Evolutionary conservation across 2,329 filamentous ascomycete genomes (phyloP).

Genomic region (Cyclaneusma minus): DNA sequence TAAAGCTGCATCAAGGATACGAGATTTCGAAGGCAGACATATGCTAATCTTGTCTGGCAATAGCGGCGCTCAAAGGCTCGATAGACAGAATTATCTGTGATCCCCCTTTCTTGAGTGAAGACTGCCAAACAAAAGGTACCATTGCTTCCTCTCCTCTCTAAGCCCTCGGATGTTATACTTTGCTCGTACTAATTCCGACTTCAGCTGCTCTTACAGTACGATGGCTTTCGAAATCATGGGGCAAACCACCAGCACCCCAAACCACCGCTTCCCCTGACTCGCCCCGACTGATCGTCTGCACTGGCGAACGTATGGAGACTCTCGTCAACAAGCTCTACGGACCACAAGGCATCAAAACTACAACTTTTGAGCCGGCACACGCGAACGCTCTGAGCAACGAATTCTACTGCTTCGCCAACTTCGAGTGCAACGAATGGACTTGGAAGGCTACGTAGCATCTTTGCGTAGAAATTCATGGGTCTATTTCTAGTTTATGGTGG

Average conservation of each 20-base stretch:
- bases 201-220: conserved; percentile 56
- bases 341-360: conserved; percentile 44
- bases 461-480: conserved; percentile 3
- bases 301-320: conserved; percentile 59
- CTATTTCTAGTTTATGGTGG: background rate
- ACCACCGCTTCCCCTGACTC: conserved; percentile 4
- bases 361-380: conserved; percentile 54
- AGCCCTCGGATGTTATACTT: conserved; percentile 1
- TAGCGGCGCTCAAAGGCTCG: conserved; percentile 40
- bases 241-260: conserved; percentile 1
- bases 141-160: conserved; percentile 3
- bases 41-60: conserved; percentile 1
- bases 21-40: too few relatives aligned
- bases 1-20: conserved; percentile 1
- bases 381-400: conserved; percentile 64
- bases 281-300: conserved; percentile 46
- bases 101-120: conserved; percentile 64
- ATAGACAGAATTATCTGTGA: conserved; percentile 61
- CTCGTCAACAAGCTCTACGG: conserved; percentile 54
- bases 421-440: conserved; percentile 42
- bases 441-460: conserved; percentile 19
- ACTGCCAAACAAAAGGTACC: conserved; percentile 65
- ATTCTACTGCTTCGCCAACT: conserved; percentile 69
- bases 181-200: conserved; percentile 6
- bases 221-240: conserved; percentile 44